phyloP scores from a whole-genome alignment of 1,139 yeast species.

The Nakaseomyces sp. region DNA sequence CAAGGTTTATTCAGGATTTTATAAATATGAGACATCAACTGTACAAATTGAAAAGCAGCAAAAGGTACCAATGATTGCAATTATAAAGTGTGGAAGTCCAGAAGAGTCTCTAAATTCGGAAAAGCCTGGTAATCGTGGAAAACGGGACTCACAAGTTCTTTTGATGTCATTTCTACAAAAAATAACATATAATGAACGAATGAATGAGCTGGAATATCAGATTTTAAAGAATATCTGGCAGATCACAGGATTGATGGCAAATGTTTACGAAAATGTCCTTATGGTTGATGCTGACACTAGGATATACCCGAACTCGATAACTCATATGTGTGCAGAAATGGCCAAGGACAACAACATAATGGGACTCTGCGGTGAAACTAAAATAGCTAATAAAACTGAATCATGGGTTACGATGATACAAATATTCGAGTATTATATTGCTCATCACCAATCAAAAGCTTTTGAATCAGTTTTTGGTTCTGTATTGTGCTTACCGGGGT shows the following conservation, averaged over 20 bases:
- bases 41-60: constrained; percentile 79
- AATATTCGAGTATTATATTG: constrained; percentile 90
- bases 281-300: constrained; percentile 98
- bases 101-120: constrained; percentile 56
- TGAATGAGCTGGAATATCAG: constrained; percentile 89
- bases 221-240: constrained; percentile 72
- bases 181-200: constrained; percentile 89
- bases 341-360: constrained; percentile 80
- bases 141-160: constrained; percentile 92
- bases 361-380: constrained; percentile 98
- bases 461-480: constrained; percentile 95
- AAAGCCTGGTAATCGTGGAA: constrained; percentile 97
- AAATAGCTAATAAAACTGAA: constrained; percentile 74
- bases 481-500: constrained; percentile 96
- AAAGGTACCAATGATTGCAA: constrained; percentile 70
- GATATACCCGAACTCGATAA: constrained; percentile 80
- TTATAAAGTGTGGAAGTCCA: constrained; percentile 92
- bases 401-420: constrained; percentile 95
- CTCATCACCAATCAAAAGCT: constrained; percentile 94
- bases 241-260: constrained; percentile 82
- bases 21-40: constrained; percentile 66
- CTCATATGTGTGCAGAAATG: constrained; percentile 91
- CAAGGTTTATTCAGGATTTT: constrained; percentile 87
- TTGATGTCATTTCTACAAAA: constrained; percentile 88
- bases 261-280: constrained; percentile 70